Evolutionary conservation across 1,139 yeast species (phyloP).

Genomic region (Zhuliangozyma blackwelliae): DNA sequence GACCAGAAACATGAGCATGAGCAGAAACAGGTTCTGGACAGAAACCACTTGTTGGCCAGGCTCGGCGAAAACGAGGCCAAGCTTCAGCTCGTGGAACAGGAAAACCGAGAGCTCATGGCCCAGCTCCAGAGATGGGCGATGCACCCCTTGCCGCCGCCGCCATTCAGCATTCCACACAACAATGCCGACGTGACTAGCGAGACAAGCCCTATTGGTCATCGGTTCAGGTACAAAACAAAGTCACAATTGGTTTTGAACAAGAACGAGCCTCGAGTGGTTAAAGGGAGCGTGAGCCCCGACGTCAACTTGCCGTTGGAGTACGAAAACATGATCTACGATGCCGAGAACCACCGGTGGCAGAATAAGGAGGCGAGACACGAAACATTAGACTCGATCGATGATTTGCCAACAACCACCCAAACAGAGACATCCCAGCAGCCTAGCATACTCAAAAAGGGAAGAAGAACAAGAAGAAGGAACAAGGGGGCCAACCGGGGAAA

Average conservation of each 20-base stretch:
- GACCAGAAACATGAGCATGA: too few species aligned
- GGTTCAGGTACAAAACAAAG: slow-evolving; percentile 35
- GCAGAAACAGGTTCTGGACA: too few species aligned
- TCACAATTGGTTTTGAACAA: slow-evolving; percentile 27
- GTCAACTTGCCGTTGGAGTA: slow-evolving; percentile 32
- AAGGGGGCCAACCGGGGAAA: slow-evolving; percentile 9
- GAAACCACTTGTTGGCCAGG: neutral
- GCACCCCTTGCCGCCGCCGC: neutral
- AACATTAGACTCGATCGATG: slow-evolving; percentile 44
- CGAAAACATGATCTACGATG: slow-evolving; percentile 39
- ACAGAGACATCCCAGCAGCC: slow-evolving; percentile 4
- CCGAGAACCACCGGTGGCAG: slow-evolving; percentile 35
- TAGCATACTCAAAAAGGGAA: slow-evolving; percentile 11
- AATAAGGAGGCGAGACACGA: slow-evolving; percentile 26
- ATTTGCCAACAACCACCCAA: slow-evolving; percentile 16
- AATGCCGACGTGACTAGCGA: slow-evolving; percentile 21
- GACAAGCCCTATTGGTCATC: slow-evolving; percentile 1
- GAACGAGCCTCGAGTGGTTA: slow-evolving; percentile 10
- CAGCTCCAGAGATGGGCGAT: slow-evolving; percentile 4
- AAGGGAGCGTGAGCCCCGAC: slow-evolving; percentile 32
- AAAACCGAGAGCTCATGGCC: slow-evolving; percentile 10
- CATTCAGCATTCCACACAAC: neutral
- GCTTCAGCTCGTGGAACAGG: slow-evolving; percentile 5
- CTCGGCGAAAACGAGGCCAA: neutral
- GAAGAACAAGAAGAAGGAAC: neutral